Percentiles rank a stretch among this genome's conserved stretches.
phyloP scores from a whole-genome alignment of 129 eudicot genomes.

The Flaveria linearis region DNA sequence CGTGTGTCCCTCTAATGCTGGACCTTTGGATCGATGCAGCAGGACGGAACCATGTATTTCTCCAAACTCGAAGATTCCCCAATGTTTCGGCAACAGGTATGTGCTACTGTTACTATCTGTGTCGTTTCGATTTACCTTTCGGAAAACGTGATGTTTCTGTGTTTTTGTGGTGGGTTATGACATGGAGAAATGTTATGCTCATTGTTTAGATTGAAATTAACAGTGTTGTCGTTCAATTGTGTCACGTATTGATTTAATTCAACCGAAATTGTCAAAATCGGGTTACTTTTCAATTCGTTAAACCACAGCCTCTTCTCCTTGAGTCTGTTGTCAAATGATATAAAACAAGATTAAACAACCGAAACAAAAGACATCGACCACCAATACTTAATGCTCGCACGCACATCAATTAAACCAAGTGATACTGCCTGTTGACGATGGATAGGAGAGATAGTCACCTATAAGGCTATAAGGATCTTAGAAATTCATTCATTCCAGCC shows the following conservation, averaged over 20 bases:
- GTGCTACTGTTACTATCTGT: not conserved
- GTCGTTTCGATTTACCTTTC: slow-evolving; percentile 7
- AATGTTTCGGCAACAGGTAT: slow-evolving; percentile 88
- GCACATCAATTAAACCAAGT: not conserved
- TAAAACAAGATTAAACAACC: not conserved
- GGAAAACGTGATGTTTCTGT: too few species aligned
- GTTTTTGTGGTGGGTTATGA: slow-evolving; percentile 1
- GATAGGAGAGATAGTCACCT: not conserved
- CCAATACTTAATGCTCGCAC: not conserved
- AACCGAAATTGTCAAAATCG: not conserved
- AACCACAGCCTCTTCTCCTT: not conserved
- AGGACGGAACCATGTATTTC: slow-evolving; percentile 58
- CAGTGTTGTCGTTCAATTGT: not conserved
- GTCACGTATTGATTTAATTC: not conserved
- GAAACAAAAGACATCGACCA: not conserved
- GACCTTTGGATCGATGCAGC: slow-evolving; percentile 44
- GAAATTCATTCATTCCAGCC: not conserved
- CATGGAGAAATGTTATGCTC: slow-evolving; percentile 14
- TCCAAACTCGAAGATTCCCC: slow-evolving; percentile 92
- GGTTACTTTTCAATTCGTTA: not conserved
- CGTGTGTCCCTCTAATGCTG: slow-evolving; percentile 14
- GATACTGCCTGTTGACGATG: not conserved
- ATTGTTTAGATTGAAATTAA: not conserved
- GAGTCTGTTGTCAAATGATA: not conserved
- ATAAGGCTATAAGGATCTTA: not conserved